A percentile compares a stretch with the other conserved stretches of the same genome.
phyloP scores from a whole-genome alignment of 2,329 filamentous ascomycete genomes.

The Phialophora macrospora region DNA sequence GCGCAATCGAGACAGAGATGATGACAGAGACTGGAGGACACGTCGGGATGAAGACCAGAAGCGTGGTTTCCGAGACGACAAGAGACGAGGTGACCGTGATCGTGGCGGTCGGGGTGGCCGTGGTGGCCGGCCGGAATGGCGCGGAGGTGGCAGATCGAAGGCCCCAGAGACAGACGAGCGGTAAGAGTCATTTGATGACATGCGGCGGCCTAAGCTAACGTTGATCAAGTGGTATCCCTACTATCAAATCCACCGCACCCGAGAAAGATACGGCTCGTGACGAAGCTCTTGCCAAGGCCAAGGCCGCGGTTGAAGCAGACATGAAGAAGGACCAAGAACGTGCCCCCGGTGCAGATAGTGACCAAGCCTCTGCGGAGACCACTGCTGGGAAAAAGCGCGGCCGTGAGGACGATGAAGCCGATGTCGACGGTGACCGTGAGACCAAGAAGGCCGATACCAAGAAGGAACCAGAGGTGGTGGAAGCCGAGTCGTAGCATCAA shows the following conservation, averaged over 20 bases:
- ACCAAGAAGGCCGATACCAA: constrained; percentile 57
- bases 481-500: constrained; percentile 10
- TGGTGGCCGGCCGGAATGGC: constrained; percentile 32
- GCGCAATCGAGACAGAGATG: constrained; percentile 40
- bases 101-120: constrained; percentile 39
- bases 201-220: constrained; percentile 35
- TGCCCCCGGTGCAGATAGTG: neutral
- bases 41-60: constrained; percentile 52
- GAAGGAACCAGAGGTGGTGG: constrained; percentile 35
- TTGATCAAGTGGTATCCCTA: constrained; percentile 49
- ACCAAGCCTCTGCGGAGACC: constrained; percentile 10
- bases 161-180: constrained; percentile 48
- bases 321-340: constrained; percentile 35
- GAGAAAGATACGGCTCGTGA: constrained; percentile 31
- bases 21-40: constrained; percentile 52
- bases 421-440: constrained; percentile 46
- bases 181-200: constrained; percentile 42
- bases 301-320: constrained; percentile 37
- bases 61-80: constrained; percentile 46
- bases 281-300: constrained; percentile 40
- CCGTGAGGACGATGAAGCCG: constrained; percentile 48
- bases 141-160: constrained; percentile 43
- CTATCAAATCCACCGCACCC: constrained; percentile 44
- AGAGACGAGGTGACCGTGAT: constrained; percentile 42
- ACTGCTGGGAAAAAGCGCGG: constrained; percentile 51